Percentiles rank a stretch among this genome's conserved stretches.
These are phyloP conservation scores for Ulmus americana DNA, from an alignment of 331 rosid species.

Conservation along the genomic window DNA sequence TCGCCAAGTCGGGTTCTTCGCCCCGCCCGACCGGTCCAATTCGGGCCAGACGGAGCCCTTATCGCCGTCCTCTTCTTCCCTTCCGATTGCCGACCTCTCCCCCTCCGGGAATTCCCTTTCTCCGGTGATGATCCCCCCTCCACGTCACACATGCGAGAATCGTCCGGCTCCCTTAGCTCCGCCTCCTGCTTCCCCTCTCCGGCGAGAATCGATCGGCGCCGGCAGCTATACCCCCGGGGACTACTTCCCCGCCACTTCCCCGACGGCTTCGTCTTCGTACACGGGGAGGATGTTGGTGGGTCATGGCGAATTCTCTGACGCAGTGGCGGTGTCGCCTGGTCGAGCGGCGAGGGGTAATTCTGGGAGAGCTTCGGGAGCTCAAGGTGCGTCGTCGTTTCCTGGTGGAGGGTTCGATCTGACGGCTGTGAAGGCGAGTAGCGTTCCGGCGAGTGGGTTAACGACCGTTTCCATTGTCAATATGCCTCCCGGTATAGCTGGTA, in stretches of 20 bases:
- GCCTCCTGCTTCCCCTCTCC: constrained; percentile 33
- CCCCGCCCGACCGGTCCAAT: constrained; percentile 52
- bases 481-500: constrained; percentile 55
- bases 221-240: constrained; percentile 35
- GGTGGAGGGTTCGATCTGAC: constrained; percentile 70
- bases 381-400: constrained; percentile 58
- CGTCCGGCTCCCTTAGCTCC: constrained; percentile 30
- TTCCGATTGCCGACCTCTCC: constrained; percentile 29
- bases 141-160: constrained; percentile 57
- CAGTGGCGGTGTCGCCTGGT: constrained; percentile 26
- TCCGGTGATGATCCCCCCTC: constrained; percentile 87
- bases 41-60: constrained; percentile 49
- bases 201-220: constrained; percentile 30
- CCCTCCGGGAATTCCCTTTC: constrained; percentile 60
- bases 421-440: constrained; percentile 52
- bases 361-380: constrained; percentile 24
- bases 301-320: constrained; percentile 29
- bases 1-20: constrained; percentile 75
- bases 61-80: constrained; percentile 21
- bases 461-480: constrained; percentile 48
- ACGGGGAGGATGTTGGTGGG: constrained; percentile 37
- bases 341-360: constrained; percentile 29
- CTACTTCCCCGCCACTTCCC: constrained; percentile 30
- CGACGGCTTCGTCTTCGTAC: constrained; percentile 39
- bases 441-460: constrained; percentile 50